These are phyloP conservation scores for Thalassiosira hispida DNA, from an alignment of 352 stramenopile species.

Conservation along the genomic window DNA sequence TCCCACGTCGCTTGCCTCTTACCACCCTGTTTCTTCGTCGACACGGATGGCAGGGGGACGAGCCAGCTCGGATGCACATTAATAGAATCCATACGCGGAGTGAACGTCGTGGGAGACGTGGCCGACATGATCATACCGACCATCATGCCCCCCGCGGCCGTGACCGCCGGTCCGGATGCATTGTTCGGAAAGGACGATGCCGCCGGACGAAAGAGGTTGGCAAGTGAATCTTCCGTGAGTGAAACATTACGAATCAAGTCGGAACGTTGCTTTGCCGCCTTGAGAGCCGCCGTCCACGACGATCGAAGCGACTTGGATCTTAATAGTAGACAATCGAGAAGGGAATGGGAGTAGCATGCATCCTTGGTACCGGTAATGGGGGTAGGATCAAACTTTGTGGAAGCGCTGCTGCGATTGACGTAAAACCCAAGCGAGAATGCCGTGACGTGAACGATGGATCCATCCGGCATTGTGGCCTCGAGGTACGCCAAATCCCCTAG, in stretches of 20 bases:
- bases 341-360: slow-evolving; percentile 71
- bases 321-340: slow-evolving; percentile 79
- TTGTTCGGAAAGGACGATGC: slow-evolving; percentile 40
- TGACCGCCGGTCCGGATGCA: slow-evolving; percentile 13
- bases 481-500: slow-evolving; percentile 94
- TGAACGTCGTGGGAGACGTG: slow-evolving; percentile 33
- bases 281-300: slow-evolving; percentile 31
- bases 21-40: slow-evolving; percentile 31
- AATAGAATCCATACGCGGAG: slow-evolving; percentile 63
- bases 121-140: slow-evolving; percentile 2
- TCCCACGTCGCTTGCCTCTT: slow-evolving; percentile 37
- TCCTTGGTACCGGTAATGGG: slow-evolving; percentile 49
- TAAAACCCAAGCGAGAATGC: slow-evolving; percentile 92
- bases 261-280: slow-evolving; percentile 45
- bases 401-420: slow-evolving; percentile 88
- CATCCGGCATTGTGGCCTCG: slow-evolving; percentile 88
- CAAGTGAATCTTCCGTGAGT: slow-evolving; percentile 33
- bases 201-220: slow-evolving; percentile 36
- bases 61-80: slow-evolving; percentile 73
- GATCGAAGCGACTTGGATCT: slow-evolving; percentile 31
- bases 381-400: slow-evolving; percentile 88
- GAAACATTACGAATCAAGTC: slow-evolving; percentile 37
- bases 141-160: background rate
- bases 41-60: slow-evolving; percentile 48
- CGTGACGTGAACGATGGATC: slow-evolving; percentile 88